Conservation (phyloP, 371 early-diverging fungal genomes). For the Mucor indicus region DNA sequence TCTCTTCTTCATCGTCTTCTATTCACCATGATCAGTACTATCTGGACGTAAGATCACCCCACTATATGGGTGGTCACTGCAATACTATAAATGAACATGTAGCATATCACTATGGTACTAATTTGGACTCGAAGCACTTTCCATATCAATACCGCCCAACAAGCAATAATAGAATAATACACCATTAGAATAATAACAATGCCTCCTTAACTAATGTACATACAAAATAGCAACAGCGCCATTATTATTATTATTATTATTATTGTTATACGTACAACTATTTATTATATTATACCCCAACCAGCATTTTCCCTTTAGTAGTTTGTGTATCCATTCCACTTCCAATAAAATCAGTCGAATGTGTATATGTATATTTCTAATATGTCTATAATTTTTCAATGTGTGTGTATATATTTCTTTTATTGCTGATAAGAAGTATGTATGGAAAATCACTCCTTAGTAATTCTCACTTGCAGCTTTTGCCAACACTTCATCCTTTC, state of each 20-base stretch:
- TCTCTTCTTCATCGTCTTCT: slow-evolving; percentile 35
- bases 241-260: neutral
- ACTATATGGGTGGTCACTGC: slow-evolving; percentile 22
- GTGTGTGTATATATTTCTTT: no score
- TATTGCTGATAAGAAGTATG: no score
- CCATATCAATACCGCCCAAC: neutral
- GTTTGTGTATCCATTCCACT: no score
- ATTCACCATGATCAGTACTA: slow-evolving; percentile 25
- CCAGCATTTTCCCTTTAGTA: neutral
- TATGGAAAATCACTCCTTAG: no score
- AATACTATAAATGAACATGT: neutral
- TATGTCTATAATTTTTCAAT: no score
- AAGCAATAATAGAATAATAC: neutral
- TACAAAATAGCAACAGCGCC: no score
- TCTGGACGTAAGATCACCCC: slow-evolving; percentile 28
- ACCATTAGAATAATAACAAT: no score
- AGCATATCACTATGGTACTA: neutral
- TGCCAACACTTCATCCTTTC: slow-evolving; percentile 24
- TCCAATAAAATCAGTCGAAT: no score
- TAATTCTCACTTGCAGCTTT: slow-evolving; percentile 33
- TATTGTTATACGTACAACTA: neutral
- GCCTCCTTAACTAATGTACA: no score
- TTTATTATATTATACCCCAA: neutral
- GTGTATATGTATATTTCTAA: no score
- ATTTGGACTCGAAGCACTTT: slow-evolving; percentile 1